Evolutionary conservation across 495 filamentous ascomycete species (phyloP).

Genomic region (Apodospora peruviana): DNA sequence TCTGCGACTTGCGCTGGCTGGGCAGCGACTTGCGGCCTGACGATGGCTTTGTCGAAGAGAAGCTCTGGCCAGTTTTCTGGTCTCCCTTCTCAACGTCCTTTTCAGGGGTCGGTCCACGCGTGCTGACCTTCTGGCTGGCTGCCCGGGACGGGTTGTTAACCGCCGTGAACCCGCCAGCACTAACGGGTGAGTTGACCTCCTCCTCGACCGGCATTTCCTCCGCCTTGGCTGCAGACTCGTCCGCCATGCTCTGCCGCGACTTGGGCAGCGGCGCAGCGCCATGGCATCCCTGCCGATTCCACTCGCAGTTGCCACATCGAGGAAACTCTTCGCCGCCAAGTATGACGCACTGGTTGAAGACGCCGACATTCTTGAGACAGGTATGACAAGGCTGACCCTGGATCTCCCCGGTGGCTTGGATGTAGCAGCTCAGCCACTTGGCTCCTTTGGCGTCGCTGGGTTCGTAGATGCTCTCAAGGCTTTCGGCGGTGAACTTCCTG

Average conservation of each 20-base stretch:
- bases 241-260: background rate
- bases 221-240: background rate
- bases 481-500: slow-evolving; percentile 18
- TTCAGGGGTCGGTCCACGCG: background rate
- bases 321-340: slow-evolving; percentile 17
- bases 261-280: background rate
- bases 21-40: slow-evolving; percentile 21
- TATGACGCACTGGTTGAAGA: slow-evolving; percentile 20
- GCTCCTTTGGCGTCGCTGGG: slow-evolving; percentile 18
- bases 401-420: slow-evolving; percentile 25
- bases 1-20: slow-evolving; percentile 3
- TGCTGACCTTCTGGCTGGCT: background rate
- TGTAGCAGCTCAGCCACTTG: slow-evolving; percentile 26
- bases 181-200: no score
- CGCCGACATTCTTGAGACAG: slow-evolving; percentile 17
- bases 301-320: slow-evolving; percentile 31
- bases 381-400: slow-evolving; percentile 17
- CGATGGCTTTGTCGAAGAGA: background rate
- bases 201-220: background rate
- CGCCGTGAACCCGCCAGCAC: slow-evolving; percentile 18
- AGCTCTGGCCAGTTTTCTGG: background rate
- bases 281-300: slow-evolving; percentile 23
- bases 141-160: slow-evolving; percentile 16
- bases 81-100: background rate
- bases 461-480: slow-evolving; percentile 18